phyloP scores from a whole-genome alignment of 2,329 filamentous ascomycete genomes.

The Conoideocrella luteorostrata region DNA sequence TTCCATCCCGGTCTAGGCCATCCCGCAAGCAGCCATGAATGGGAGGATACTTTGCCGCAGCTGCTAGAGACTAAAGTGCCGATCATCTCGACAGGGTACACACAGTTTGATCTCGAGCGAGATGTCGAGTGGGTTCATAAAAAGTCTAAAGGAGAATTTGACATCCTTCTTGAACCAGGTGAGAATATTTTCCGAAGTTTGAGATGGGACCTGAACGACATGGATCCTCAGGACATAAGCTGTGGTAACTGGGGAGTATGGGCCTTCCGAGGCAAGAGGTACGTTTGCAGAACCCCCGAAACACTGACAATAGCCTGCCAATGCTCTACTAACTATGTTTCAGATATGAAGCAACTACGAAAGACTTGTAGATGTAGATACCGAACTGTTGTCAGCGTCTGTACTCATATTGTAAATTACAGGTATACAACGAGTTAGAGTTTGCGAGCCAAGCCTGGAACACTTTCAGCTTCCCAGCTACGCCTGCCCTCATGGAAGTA shows the following conservation, averaged over 20 bases:
- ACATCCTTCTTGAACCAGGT: conserved; percentile 82
- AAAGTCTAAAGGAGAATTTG: conserved; percentile 83
- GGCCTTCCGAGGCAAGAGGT: conserved; percentile 97
- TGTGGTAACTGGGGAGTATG: conserved; percentile 97
- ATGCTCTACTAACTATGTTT: conserved; percentile 2
- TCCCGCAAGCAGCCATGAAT: conserved; percentile 87
- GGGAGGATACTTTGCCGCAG: conserved; percentile 82
- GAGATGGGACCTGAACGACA: conserved; percentile 93
- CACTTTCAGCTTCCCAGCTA: neutral
- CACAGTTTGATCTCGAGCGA: conserved; percentile 87
- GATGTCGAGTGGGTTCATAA: conserved; percentile 87
- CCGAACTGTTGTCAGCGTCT: neutral
- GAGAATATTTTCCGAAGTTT: conserved; percentile 93
- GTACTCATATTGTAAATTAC: conserved; percentile 8
- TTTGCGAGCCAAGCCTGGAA: neutral
- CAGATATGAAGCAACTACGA: conserved; percentile 59
- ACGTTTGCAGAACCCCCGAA: conserved; percentile 24
- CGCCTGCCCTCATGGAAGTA: no score
- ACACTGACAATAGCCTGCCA: neutral
- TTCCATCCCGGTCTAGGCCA: conserved; percentile 97
- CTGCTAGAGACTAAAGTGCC: conserved; percentile 93
- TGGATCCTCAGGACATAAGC: conserved; percentile 88
- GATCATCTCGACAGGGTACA: conserved; percentile 92
- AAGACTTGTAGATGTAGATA: conserved; percentile 29
- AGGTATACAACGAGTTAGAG: conserved; percentile 1